Conservation (phyloP, 805 yeast species). For the Starmerella scarabaei region DNA sequence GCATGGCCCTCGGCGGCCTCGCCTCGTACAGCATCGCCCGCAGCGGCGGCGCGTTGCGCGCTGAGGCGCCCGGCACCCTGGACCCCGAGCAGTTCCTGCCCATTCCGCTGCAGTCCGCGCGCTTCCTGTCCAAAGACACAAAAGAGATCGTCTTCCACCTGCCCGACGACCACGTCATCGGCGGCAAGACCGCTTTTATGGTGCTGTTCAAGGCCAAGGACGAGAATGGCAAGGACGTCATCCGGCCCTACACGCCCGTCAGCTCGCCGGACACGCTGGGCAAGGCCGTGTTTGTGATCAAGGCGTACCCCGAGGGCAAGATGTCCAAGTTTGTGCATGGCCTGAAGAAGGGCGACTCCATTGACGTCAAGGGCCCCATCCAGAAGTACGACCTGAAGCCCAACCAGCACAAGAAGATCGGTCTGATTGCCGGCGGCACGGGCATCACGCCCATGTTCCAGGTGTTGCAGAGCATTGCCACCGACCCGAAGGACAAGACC, state of each 20-base stretch:
- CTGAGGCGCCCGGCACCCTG: slow-evolving; percentile 20
- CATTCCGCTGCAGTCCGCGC: slow-evolving; percentile 18
- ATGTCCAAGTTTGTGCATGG: slow-evolving; percentile 60
- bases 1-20: slow-evolving; percentile 37
- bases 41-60: slow-evolving; percentile 22
- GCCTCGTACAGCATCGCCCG: slow-evolving; percentile 27
- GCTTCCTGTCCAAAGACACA: slow-evolving; percentile 30
- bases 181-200: slow-evolving; percentile 67
- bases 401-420: slow-evolving; percentile 67
- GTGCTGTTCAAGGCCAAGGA: slow-evolving; percentile 70
- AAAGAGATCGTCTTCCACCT: slow-evolving; percentile 59
- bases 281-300: slow-evolving; percentile 62
- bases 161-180: slow-evolving; percentile 57
- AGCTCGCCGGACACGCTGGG: slow-evolving; percentile 62
- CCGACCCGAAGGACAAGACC: slow-evolving; percentile 78
- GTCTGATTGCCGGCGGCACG: slow-evolving; percentile 88
- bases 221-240: slow-evolving; percentile 70
- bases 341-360: slow-evolving; percentile 65
- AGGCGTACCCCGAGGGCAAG: slow-evolving; percentile 75
- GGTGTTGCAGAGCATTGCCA: slow-evolving; percentile 59
- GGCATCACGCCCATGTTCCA: slow-evolving; percentile 96
- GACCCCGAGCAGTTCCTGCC: slow-evolving; percentile 28
- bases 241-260: slow-evolving; percentile 76
- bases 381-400: slow-evolving; percentile 83
- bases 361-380: slow-evolving; percentile 89